Base-by-base conservation (phyloP, 345 rosid species). In the Lepidium sativum region DNA sequence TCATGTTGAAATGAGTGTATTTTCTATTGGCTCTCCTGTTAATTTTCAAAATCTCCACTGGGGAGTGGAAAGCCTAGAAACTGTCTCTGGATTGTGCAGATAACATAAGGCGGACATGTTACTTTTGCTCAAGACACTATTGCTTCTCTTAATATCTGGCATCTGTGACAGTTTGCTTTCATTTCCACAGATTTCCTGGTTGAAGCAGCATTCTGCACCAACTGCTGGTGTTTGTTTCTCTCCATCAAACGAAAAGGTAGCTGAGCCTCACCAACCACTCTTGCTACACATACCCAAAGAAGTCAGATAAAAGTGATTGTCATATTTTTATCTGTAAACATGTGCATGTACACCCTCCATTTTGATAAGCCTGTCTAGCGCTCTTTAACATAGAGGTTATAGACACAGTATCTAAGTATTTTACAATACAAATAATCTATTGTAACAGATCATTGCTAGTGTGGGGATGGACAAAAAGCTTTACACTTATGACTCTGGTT, bases 151-250 rank as follows among this genome's bases (percentile, higher is more conserved):
- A 57, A 50, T 54, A 17, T 71, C 18, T 55, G 16, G 38, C 16
- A 21, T 47, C 55, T 39, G 55, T 61, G 54, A 40, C 60, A 63
- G 21, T 63, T 58, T 27, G 12, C 9, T 72, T 71, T 65, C 44
- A 16, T 56, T 53, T 80, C 61, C 32, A 41, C 79, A 95, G 99
- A 82, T 80, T 70, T 88, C 96, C 59, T 95, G 97, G 99, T 77
- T 78, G 70, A 95, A 86, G 78, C 99, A 91, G 76, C 97, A 95
- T 72, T 86, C 95, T 65, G 99, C 99, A 43, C 99, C 99, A 69
- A 64, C 92, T 40, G 88, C 96, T 78, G 99, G 97, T 72, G 72
- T 95, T 59, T 75, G 91, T 82, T 95, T 95, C 81, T 95, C 96
- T 21, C 99, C 97, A 38, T 86, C 99, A 55, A 85, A 79, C 71